Evolutionary conservation across 2,329 filamentous ascomycete genomes (phyloP), one percentile per base, ranked within the genome.

Genomic region (Arachnopeziza araneosa): DNA sequence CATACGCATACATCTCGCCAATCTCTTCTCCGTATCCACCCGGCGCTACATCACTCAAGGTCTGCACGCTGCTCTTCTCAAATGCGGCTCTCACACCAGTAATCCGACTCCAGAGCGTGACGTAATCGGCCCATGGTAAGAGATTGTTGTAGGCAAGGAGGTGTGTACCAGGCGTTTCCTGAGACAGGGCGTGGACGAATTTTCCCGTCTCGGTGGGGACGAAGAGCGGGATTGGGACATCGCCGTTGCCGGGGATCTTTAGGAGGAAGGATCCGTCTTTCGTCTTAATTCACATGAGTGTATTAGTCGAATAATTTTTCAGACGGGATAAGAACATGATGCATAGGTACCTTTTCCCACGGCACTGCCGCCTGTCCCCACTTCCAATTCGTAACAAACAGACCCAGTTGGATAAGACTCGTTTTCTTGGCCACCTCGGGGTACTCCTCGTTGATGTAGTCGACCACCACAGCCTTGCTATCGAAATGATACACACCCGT

Each of bases 401-500:
- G 64, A 0, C 73, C 73, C 12, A 74, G 66, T 58, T 75, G 71
- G 24, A 76, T n/a, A 26, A 70, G 64, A 24, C 66, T 71, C 50
- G 66, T 72, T 57, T 69, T 72, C 49, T 64, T 63, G 19, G 64
- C 68, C 9, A 75, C 54, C 14, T 58, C 56, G 0, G 68, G 67
- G 58, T 70, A 68, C 9, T 62, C 57, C 12, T 66, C 55, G 32
- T 66, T 60, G 17, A 70, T 64, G 57, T 72, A 70, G 2, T 70
- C 61, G 8, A 69, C 65, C 1, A 68, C 66, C 5, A 65, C 58
- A 8, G 70, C 72, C 61, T 77, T 77, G 26, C 65, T 61, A 51
- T 77, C 74, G 53, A 75, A 75, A 60, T 77, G 74, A 54, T 72
- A 72, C n/a, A 75, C 72, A 22, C 65, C 58, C 0, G 48, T 70